A percentile compares a stretch with the other conserved stretches of the same genome.
These are phyloP conservation scores for Wickerhamiella parazyma DNA, from an alignment of 805 yeast species.

Conservation along the genomic window DNA sequence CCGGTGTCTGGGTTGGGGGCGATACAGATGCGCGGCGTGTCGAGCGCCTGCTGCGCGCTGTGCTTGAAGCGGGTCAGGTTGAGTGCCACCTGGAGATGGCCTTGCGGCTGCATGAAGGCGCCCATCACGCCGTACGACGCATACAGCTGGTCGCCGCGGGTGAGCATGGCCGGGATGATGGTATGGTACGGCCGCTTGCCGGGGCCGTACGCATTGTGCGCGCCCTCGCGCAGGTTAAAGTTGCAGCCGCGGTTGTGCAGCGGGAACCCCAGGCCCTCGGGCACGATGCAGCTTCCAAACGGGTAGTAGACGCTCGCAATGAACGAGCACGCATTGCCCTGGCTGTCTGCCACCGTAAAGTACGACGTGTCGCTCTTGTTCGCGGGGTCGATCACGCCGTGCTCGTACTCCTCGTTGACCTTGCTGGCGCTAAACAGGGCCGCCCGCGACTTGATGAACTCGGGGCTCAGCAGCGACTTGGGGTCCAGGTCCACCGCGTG, in stretches of 20 bases:
- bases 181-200: constrained; percentile 71
- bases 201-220: constrained; percentile 50
- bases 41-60: constrained; percentile 61
- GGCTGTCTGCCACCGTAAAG: constrained; percentile 46
- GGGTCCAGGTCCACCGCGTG: constrained; percentile 27
- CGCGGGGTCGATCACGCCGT: constrained; percentile 39
- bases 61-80: constrained; percentile 50
- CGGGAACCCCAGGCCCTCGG: constrained; percentile 46
- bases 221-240: constrained; percentile 45
- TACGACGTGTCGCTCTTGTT: constrained; percentile 59
- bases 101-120: constrained; percentile 77
- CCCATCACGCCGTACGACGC: constrained; percentile 79
- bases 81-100: constrained; percentile 64
- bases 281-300: constrained; percentile 60
- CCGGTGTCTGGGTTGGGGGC: constrained; percentile 47
- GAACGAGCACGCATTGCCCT: constrained; percentile 72
- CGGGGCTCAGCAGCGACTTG: constrained; percentile 33
- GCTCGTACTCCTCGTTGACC: constrained; percentile 31
- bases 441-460: constrained; percentile 40
- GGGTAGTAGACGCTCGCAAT: constrained; percentile 59
- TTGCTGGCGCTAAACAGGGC: constrained; percentile 31
- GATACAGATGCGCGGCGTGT: constrained; percentile 60
- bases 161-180: constrained; percentile 70
- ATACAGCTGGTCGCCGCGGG: constrained; percentile 39
- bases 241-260: constrained; percentile 69